Evolutionary conservation across 371 early-diverging fungal genomes (phyloP), one percentile per base, ranked within the genome.

Genomic region (Rhizopus stolonifer): DNA sequence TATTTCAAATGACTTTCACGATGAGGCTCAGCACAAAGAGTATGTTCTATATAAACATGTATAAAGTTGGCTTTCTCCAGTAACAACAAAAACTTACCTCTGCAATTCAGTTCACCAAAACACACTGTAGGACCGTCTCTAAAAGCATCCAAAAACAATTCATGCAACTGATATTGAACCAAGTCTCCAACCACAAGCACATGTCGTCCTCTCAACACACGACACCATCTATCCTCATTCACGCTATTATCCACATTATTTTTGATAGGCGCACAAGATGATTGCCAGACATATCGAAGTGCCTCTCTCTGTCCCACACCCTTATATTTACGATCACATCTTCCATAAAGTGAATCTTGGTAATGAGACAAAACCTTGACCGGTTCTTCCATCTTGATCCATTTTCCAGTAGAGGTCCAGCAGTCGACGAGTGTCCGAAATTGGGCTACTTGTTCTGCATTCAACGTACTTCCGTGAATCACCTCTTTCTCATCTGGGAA

Each of bases 121-220:
- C 83, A 84, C n/a, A 60, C 68, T 21, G 67, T 67, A 0, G 77
- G 75, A 0, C 74, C 74, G 29, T 70, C 70, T 18, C 79, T 63
- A 21, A 78, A 54, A 0, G 72, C 60, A 46, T 79, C 73, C 34
- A 81, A 53, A 34, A 82, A 58, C 6, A 79, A 43, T 34, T 84
- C 83, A 57, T 82, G 83, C 18, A 82, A 55, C 48, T 82, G 83
- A 48, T 72, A 80, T 17, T 80, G 80, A 0, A 79, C 70, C n/a
- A 77, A 52, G 59, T 84, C 83, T 18, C 85, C 85, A 0, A 78
- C 82, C 1, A 84, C 31, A 8, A 81, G 56, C 4, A 83, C 42
- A 52, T 71, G 54, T 4, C 70, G 33, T 1, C 78, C 72, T 18
- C 49, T 46, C 22, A 80, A 18, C 1, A 64, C 58, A 2, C 53